Conservation (phyloP, 768 basidiomycete genomes). For the Chiua virens region DNA sequence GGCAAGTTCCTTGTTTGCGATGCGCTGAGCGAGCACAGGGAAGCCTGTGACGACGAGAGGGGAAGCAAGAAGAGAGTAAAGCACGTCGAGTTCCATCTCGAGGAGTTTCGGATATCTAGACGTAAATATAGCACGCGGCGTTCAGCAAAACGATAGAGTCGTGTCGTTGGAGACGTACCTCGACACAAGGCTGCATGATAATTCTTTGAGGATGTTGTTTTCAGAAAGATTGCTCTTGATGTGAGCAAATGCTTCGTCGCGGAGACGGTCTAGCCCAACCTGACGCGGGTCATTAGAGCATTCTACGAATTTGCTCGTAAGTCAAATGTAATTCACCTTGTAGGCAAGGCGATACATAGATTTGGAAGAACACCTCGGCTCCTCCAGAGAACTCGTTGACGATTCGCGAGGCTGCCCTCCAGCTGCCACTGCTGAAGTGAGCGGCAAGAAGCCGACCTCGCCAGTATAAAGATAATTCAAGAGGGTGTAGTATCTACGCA, state of each 20-base stretch:
- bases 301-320: not conserved
- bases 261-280: slow-evolving; percentile 21
- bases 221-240: slow-evolving; percentile 20
- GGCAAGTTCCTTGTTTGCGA: slow-evolving; percentile 13
- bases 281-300: not conserved
- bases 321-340: slow-evolving; percentile 28
- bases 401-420: not conserved
- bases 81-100: slow-evolving; percentile 24
- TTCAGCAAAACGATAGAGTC: not conserved
- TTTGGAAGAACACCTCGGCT: slow-evolving; percentile 38
- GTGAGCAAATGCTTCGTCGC: slow-evolving; percentile 15
- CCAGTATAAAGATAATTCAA: slow-evolving; percentile 41
- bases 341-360: slow-evolving; percentile 44
- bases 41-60: slow-evolving; percentile 10
- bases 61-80: slow-evolving; percentile 18
- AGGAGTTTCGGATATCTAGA: slow-evolving; percentile 16
- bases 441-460: slow-evolving; percentile 32
- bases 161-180: slow-evolving; percentile 9
- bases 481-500: slow-evolving; percentile 37
- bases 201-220: slow-evolving; percentile 24
- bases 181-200: slow-evolving; percentile 17
- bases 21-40: slow-evolving; percentile 11
- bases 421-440: slow-evolving; percentile 19
- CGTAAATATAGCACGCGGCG: not conserved
- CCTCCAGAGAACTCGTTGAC: not conserved